These are phyloP conservation scores for Puccinellia tenuiflora DNA, from an alignment of 176 grass and related monocot species.

Conservation along the genomic window DNA sequence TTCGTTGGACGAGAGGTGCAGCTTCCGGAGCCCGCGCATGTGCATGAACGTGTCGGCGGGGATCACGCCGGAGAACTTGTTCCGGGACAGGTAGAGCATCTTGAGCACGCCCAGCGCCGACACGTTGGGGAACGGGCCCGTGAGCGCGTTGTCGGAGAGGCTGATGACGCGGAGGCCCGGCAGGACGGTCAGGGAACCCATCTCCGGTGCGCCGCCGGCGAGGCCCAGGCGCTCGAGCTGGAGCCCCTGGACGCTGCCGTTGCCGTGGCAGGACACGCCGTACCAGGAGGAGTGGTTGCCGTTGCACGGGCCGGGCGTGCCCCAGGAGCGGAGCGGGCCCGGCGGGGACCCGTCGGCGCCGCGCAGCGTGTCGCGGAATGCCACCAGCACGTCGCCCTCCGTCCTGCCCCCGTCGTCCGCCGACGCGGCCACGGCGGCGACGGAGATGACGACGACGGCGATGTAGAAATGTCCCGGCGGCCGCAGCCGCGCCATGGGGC, in stretches of 20 bases:
- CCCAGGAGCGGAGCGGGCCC: slow-evolving; percentile 38
- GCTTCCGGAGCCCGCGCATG: slow-evolving; percentile 72
- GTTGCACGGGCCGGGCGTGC: slow-evolving; percentile 35
- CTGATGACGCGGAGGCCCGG: slow-evolving; percentile 57
- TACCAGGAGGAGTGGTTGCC: slow-evolving; percentile 51
- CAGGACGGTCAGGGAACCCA: slow-evolving; percentile 26
- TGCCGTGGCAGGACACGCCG: slow-evolving; percentile 73
- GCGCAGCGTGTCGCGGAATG: slow-evolving; percentile 55
- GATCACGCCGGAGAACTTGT: slow-evolving; percentile 63
- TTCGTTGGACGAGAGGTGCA: slow-evolving; percentile 52
- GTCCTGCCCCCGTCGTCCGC: background rate
- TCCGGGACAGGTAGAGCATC: slow-evolving; percentile 66
- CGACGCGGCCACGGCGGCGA: background rate
- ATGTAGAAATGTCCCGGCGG: background rate
- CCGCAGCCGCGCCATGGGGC: slow-evolving; percentile 37
- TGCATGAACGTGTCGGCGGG: slow-evolving; percentile 47
- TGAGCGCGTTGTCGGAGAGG: slow-evolving; percentile 65
- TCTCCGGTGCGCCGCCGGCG: slow-evolving; percentile 37
- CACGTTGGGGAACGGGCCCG: slow-evolving; percentile 67
- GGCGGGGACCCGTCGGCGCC: slow-evolving; percentile 32
- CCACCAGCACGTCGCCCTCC: slow-evolving; percentile 52
- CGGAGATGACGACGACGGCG: background rate
- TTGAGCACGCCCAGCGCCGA: slow-evolving; percentile 48
- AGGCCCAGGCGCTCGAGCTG: slow-evolving; percentile 68
- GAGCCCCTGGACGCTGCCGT: slow-evolving; percentile 63